phyloP scores from a whole-genome alignment of 2,329 filamentous ascomycete genomes.

The Hypoxylon sp. region DNA sequence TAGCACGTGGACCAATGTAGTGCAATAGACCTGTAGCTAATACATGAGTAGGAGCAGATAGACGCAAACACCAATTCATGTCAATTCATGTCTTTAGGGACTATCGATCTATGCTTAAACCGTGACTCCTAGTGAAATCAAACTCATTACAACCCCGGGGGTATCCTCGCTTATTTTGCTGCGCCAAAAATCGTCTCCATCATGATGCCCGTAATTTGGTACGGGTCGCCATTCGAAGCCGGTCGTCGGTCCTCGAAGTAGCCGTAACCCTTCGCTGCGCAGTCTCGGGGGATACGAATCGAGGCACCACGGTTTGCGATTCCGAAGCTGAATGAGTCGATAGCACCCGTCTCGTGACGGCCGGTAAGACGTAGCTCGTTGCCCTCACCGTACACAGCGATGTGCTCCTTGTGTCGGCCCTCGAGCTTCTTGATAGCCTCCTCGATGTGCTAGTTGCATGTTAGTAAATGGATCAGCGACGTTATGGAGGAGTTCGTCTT shows the following conservation, averaged over 20 bases:
- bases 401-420: conserved; percentile 83
- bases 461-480: conserved; percentile 19
- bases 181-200: conserved; percentile 66
- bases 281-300: conserved; percentile 90
- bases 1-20: no score
- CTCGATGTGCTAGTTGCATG: conserved; percentile 70
- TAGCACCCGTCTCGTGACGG: conserved; percentile 91
- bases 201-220: conserved; percentile 61
- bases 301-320: conserved; percentile 96
- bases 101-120: conserved; percentile 34
- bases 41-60: no score
- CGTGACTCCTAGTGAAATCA: conserved; percentile 32
- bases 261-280: conserved; percentile 87
- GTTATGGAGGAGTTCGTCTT: not conserved
- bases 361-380: conserved; percentile 96
- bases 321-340: conserved; percentile 93
- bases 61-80: conserved; percentile 1
- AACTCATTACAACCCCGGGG: conserved; percentile 39
- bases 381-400: conserved; percentile 93
- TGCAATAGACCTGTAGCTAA: no score
- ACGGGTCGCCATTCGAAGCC: conserved; percentile 84
- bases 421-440: conserved; percentile 85
- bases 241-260: conserved; percentile 91
- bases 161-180: conserved; percentile 47
- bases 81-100: conserved; percentile 39